A percentile compares a stretch with the other conserved stretches of the same genome.
phyloP scores from a whole-genome alignment of 2,329 filamentous ascomycete genomes.

The Botrytis squamosa region DNA sequence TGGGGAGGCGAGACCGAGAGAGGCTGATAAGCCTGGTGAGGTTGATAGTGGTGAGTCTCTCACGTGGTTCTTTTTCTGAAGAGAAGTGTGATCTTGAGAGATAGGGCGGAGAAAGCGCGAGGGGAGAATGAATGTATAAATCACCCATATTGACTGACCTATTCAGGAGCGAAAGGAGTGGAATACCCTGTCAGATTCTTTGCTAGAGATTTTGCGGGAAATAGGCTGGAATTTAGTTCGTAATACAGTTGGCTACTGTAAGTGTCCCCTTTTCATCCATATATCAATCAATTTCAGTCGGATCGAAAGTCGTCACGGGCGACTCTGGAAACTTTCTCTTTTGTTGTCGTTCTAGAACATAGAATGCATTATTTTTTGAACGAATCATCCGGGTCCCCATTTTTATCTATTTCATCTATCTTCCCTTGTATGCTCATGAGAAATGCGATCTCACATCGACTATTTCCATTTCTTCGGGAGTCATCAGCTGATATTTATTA shows the following conservation, averaged over 20 bases:
- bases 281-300: not conserved
- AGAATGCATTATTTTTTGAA: not conserved
- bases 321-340: not conserved
- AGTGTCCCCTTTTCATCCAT: not conserved
- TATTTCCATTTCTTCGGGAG: not conserved
- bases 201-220: slow-evolving; percentile 56
- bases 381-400: no score
- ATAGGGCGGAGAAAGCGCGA: not conserved
- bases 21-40: slow-evolving; percentile 55
- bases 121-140: no score
- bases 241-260: slow-evolving; percentile 29
- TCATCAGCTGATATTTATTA: not conserved
- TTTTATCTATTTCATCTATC: not conserved
- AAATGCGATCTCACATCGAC: not conserved
- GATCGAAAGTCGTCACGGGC: not conserved
- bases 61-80: not conserved
- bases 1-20: slow-evolving; percentile 50
- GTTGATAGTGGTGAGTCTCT: slow-evolving; percentile 42
- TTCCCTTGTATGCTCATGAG: not conserved
- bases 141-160: not conserved
- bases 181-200: slow-evolving; percentile 64
- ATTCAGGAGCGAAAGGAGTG: slow-evolving; percentile 49
- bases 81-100: not conserved
- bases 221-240: slow-evolving; percentile 53
- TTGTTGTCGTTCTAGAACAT: no score